Conservation (phyloP, 2,329 filamentous ascomycete genomes). For the Diaporthe citrichinensis region DNA sequence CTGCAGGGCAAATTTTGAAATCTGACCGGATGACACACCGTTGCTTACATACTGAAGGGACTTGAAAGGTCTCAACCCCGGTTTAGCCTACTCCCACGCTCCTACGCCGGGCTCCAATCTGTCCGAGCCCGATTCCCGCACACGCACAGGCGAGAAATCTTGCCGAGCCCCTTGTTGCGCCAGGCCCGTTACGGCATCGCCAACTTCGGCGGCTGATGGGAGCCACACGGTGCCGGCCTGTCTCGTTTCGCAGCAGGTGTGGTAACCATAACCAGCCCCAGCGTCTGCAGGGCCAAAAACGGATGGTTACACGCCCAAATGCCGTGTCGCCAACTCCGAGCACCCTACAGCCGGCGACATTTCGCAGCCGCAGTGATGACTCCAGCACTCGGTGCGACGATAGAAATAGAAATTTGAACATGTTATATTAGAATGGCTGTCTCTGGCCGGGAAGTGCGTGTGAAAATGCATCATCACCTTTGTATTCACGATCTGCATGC, state of each 20-base stretch:
- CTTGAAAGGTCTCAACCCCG: neutral
- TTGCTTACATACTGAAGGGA: neutral
- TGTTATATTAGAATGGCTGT: neutral
- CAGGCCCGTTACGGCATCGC: neutral
- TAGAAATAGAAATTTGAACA: neutral
- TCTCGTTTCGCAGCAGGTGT: neutral
- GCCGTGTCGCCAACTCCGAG: slow-evolving; percentile 22
- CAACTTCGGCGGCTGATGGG: neutral
- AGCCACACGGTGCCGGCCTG: neutral
- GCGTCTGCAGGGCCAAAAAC: neutral
- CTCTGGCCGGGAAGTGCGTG: neutral
- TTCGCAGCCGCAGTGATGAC: neutral
- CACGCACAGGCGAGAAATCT: neutral
- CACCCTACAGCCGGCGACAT: neutral
- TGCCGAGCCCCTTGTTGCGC: slow-evolving; percentile 1
- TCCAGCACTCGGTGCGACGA: neutral
- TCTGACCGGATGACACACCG: neutral
- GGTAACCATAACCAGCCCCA: no score
- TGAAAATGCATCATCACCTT: neutral
- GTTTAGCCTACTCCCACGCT: neutral
- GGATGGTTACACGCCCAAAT: neutral
- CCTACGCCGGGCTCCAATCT: slow-evolving; percentile 1
- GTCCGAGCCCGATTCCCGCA: slow-evolving; percentile 7
- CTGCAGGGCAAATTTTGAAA: neutral
- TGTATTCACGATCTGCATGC: neutral